These are phyloP conservation scores for Trypanosoma avium DNA, from an alignment of 208 protist species.

Conservation along the genomic window DNA sequence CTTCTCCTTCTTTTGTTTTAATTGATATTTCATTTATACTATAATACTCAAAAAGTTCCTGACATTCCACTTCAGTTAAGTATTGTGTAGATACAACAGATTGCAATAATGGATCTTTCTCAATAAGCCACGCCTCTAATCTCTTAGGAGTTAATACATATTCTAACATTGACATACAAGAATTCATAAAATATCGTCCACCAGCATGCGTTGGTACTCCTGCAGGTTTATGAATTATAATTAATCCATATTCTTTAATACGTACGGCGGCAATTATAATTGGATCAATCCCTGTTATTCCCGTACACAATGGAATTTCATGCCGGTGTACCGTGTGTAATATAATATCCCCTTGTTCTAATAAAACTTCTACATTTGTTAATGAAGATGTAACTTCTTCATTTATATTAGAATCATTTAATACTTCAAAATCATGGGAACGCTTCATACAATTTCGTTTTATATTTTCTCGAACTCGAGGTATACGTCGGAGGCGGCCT, in stretches of 20 bases:
- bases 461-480: slow-evolving; percentile 18
- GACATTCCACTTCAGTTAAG: slow-evolving; percentile 43
- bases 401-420: neutral
- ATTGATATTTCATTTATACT: neutral
- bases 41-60: slow-evolving; percentile 72
- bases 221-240: slow-evolving; percentile 71
- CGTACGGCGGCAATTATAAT: slow-evolving; percentile 50
- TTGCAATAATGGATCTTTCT: slow-evolving; percentile 65
- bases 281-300: slow-evolving; percentile 51
- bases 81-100: slow-evolving; percentile 54
- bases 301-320: slow-evolving; percentile 88
- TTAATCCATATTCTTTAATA: slow-evolving; percentile 59
- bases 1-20: neutral
- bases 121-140: slow-evolving; percentile 59
- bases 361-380: neutral
- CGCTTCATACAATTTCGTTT: slow-evolving; percentile 27
- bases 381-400: neutral
- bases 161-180: slow-evolving; percentile 85
- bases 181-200: slow-evolving; percentile 93
- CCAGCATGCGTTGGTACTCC: slow-evolving; percentile 87
- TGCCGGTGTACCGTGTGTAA: slow-evolving; percentile 93
- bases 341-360: slow-evolving; percentile 83
- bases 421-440: slow-evolving; percentile 9
- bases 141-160: slow-evolving; percentile 80
- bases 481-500: slow-evolving; percentile 56